A percentile compares a stretch with the other conserved stretches of the same genome.
phyloP scores from a whole-genome alignment of 1,139 yeast species.

The Pichia sp. region DNA sequence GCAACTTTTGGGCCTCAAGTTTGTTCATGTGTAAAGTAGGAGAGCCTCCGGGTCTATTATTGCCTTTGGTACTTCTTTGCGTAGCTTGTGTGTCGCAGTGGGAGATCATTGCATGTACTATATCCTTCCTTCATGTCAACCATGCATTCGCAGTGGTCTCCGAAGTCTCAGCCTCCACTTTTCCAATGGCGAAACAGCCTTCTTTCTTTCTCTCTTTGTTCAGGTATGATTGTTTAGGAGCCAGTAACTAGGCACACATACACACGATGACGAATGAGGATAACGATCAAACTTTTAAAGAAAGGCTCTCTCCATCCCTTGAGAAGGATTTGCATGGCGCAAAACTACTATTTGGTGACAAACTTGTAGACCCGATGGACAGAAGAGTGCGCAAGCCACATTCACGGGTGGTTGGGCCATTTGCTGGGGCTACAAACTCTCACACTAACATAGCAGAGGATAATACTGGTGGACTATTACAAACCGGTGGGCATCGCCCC shows the following conservation, averaged over 20 bases:
- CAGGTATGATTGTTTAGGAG: not conserved
- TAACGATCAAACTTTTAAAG: not conserved
- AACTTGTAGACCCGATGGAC: slow-evolving; percentile 7
- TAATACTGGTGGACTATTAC: slow-evolving; percentile 2
- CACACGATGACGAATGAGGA: not conserved
- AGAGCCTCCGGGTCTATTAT: too few species aligned
- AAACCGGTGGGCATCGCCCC: slow-evolving; percentile 8
- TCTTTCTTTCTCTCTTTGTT: not conserved
- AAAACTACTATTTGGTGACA: slow-evolving; percentile 5
- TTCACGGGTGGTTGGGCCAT: slow-evolving; percentile 1
- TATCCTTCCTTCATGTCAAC: too few species aligned
- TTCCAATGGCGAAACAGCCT: not conserved
- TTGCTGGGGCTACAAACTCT: not conserved
- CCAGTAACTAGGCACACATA: too few species aligned
- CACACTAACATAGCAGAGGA: too few species aligned
- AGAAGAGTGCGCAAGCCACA: slow-evolving; percentile 6
- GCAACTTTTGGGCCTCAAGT: not conserved
- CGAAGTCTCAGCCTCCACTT: too few species aligned
- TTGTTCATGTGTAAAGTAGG: not conserved
- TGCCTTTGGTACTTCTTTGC: too few species aligned
- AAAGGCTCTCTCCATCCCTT: not conserved
- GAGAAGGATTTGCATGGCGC: slow-evolving; percentile 1
- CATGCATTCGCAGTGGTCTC: too few species aligned
- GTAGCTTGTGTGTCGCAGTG: too few species aligned
- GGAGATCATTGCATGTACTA: too few species aligned